phyloP scores from a whole-genome alignment of 306 rosid species.

The Chamaecrista fasciculata region DNA sequence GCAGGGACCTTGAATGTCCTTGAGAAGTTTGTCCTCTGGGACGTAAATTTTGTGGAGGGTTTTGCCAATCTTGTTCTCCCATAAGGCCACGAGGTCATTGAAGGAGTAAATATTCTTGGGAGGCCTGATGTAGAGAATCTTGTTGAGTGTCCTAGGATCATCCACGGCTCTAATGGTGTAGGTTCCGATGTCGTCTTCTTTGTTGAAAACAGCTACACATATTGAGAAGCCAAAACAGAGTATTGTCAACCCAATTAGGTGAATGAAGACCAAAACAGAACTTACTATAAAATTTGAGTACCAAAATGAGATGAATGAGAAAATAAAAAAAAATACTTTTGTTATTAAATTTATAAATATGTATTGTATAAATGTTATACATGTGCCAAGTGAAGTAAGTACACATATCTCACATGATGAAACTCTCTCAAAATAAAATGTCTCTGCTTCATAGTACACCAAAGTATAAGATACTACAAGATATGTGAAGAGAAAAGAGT shows the following conservation, averaged over 20 bases:
- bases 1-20: conserved; percentile 76
- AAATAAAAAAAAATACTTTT: no score
- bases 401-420: no score
- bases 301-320: no score
- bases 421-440: no score
- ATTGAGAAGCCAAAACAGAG: neutral
- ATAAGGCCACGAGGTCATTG: conserved; percentile 72
- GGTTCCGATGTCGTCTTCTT: conserved; percentile 80
- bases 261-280: no score
- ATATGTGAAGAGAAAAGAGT: neutral
- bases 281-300: no score
- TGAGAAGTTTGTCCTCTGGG: conserved; percentile 71
- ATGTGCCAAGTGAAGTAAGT: no score
- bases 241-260: no score
- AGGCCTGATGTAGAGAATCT: conserved; percentile 71
- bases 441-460: no score
- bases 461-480: no score
- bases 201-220: conserved; percentile 60
- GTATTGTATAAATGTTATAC: no score
- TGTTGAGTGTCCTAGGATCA: conserved; percentile 83
- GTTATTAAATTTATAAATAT: no score
- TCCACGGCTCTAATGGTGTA: conserved; percentile 84
- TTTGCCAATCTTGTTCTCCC: conserved; percentile 92
- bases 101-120: conserved; percentile 67
- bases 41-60: conserved; percentile 56